Base-by-base conservation (phyloP, 805 yeast genomes). In the Metschnikowia colocasiae region DNA sequence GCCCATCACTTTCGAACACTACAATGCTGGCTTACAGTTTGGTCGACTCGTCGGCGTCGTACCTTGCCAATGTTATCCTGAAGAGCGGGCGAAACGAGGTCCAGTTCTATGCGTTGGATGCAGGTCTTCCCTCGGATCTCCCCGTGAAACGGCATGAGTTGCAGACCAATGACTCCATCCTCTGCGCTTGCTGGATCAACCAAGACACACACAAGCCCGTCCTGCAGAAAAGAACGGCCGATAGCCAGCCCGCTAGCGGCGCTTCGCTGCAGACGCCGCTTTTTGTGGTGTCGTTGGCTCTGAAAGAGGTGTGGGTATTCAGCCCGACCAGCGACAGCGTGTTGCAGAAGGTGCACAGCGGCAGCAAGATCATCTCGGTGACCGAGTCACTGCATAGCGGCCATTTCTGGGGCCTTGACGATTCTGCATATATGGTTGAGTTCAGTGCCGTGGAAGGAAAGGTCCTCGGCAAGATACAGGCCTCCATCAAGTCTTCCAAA, bases 61-160 rank as follows among this genome's bases (percentile, higher is more conserved):
- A 58, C 48, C 62, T 62, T 46, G 76, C 79, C 40, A 66, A 67
- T 41, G 56, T 70, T 15, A 63, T 72, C 4, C 65, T 75, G 26
- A 74, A 75, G 40, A 67, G 67, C 15, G 77, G 78, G 32, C 62
- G 75, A 46, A 73, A 67, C 43, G 80, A 78, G 59, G 66, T 78
- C 16, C 76, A 68, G 54, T 65, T 78, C 46, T 72, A 53, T 55
- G 71, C 56, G 9, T 43, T 53, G 22, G 8, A 29, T 15, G 31
- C 46, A 33, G 31, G 34, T 15, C 49, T 50, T 4, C 55, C 57
- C n/a, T 25, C 50, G 32, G 47, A 51, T 25, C 48, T 52, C 6
- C 54, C 52, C 19, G 44, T 63, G 7, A 50, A 63, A 39, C 62
- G 62, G 26, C 65, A 72, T 46, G 80, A 74, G 54, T 63, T 78